phyloP scores from a whole-genome alignment of 1,284 basidiomycete species.

The Xerocomus cyaneibrunnescens region DNA sequence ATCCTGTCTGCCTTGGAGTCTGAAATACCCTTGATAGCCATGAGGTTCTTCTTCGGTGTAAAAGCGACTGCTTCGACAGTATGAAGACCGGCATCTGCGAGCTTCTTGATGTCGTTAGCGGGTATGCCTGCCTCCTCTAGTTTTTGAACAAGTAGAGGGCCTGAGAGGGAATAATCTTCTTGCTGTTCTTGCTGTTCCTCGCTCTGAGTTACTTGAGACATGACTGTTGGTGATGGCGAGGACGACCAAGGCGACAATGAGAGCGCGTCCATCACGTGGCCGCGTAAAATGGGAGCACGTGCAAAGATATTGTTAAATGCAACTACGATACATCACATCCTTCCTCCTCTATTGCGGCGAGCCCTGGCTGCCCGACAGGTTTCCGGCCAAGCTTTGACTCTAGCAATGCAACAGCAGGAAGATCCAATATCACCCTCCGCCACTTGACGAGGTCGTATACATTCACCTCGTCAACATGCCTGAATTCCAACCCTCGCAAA shows the following conservation, averaged over 20 bases:
- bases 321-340: not conserved
- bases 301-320: not conserved
- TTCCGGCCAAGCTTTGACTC: slow-evolving; percentile 52
- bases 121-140: slow-evolving; percentile 91
- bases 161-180: slow-evolving; percentile 62
- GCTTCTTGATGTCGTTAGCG: slow-evolving; percentile 92
- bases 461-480: slow-evolving; percentile 62
- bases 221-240: slow-evolving; percentile 36
- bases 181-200: slow-evolving; percentile 53
- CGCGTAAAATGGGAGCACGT: slow-evolving; percentile 19
- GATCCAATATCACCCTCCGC: slow-evolving; percentile 67
- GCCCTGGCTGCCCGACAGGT: slow-evolving; percentile 2
- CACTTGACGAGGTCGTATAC: slow-evolving; percentile 81
- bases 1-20: slow-evolving; percentile 99
- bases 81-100: slow-evolving; percentile 89
- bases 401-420: slow-evolving; percentile 68
- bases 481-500: slow-evolving; percentile 61
- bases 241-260: not conserved
- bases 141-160: slow-evolving; percentile 81
- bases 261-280: slow-evolving; percentile 36
- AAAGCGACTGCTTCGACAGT: slow-evolving; percentile 97
- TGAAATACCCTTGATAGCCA: slow-evolving; percentile 95
- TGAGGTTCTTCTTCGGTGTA: slow-evolving; percentile 92
- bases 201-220: slow-evolving; percentile 49
- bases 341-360: slow-evolving; percentile 8